A percentile compares a stretch with the other conserved stretches of the same genome.
phyloP scores from a whole-genome alignment of 805 yeast genomes.

The Kluyveromyces lactis region DNA sequence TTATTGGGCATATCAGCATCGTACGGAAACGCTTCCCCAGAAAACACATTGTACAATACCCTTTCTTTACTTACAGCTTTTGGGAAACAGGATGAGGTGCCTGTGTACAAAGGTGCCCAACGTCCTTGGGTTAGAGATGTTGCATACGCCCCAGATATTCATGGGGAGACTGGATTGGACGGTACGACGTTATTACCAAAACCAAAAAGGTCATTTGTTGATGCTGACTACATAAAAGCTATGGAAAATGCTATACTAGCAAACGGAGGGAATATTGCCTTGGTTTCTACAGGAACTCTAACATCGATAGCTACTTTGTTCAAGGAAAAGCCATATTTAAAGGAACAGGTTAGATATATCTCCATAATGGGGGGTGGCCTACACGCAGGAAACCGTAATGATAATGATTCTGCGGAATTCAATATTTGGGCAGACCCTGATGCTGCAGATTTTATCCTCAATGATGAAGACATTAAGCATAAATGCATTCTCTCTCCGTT shows the following conservation, averaged over 20 bases:
- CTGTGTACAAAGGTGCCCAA: slow-evolving; percentile 60
- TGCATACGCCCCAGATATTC: slow-evolving; percentile 50
- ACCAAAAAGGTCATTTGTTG: slow-evolving; percentile 31
- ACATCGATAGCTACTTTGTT: slow-evolving; percentile 63
- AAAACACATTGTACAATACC: slow-evolving; percentile 61
- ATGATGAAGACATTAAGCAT: slow-evolving; percentile 36
- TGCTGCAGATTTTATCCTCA: slow-evolving; percentile 56
- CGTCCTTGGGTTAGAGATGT: slow-evolving; percentile 47
- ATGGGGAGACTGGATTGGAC: slow-evolving; percentile 70
- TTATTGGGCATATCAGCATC: slow-evolving; percentile 67
- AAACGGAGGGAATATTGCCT: slow-evolving; percentile 41
- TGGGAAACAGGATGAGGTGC: slow-evolving; percentile 36
- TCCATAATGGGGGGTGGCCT: slow-evolving; percentile 73
- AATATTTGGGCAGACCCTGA: slow-evolving; percentile 68
- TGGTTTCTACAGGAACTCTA: slow-evolving; percentile 71
- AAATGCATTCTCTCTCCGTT: slow-evolving; percentile 54
- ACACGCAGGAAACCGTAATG: slow-evolving; percentile 38
- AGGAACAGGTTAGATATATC: slow-evolving; percentile 40
- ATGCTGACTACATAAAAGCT: slow-evolving; percentile 32
- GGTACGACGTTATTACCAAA: slow-evolving; percentile 57
- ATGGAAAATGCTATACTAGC: slow-evolving; percentile 36
- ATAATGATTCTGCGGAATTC: slow-evolving; percentile 57
- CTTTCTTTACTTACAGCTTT: slow-evolving; percentile 58
- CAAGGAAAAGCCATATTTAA: slow-evolving; percentile 44
- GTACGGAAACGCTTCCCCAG: slow-evolving; percentile 61